Conservation (phyloP, 139 green algal genomes). For the Closterium sp. region DNA sequence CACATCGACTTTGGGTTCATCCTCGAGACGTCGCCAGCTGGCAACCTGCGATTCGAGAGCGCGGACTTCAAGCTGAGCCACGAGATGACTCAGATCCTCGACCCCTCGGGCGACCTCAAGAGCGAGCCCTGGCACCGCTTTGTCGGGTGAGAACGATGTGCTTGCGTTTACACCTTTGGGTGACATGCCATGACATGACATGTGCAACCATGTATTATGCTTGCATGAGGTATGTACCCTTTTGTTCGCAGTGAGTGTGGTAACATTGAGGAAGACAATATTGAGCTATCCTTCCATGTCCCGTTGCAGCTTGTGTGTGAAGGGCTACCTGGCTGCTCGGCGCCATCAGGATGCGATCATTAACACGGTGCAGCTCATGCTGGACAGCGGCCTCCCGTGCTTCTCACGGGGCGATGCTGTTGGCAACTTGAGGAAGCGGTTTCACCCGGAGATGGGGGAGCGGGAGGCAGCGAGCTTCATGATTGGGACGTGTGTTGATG, state of each 20-base stretch:
- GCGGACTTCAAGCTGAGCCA: constrained; percentile 93
- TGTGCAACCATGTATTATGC: too few relatives aligned
- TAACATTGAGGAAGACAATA: too few relatives aligned
- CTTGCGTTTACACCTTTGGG: too few relatives aligned
- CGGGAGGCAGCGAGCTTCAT: constrained; percentile 74
- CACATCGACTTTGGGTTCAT: constrained; percentile 67
- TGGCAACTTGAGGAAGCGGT: constrained; percentile 62
- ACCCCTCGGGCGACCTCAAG: constrained; percentile 55
- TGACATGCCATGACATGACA: too few relatives aligned
- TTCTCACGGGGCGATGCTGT: constrained; percentile 70
- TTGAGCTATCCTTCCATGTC: too few relatives aligned
- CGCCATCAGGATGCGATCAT: constrained; percentile 51
- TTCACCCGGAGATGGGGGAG: constrained; percentile 74
- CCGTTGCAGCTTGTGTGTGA: constrained; percentile 63
- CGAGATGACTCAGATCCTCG: constrained; percentile 62
- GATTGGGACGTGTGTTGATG: constrained; percentile 67
- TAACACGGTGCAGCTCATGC: constrained; percentile 50
- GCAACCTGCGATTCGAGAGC: constrained; percentile 85
- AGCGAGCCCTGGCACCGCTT: constrained; percentile 52
- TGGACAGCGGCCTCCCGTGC: constrained; percentile 73
- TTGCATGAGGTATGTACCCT: too few relatives aligned
- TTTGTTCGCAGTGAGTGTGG: too few relatives aligned
- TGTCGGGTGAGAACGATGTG: constrained; percentile 51
- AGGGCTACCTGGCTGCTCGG: constrained; percentile 81
- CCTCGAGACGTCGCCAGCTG: constrained; percentile 74